Evolutionary conservation across 2,329 filamentous ascomycete species (phyloP).

Genomic region (Cladosporium velox): DNA sequence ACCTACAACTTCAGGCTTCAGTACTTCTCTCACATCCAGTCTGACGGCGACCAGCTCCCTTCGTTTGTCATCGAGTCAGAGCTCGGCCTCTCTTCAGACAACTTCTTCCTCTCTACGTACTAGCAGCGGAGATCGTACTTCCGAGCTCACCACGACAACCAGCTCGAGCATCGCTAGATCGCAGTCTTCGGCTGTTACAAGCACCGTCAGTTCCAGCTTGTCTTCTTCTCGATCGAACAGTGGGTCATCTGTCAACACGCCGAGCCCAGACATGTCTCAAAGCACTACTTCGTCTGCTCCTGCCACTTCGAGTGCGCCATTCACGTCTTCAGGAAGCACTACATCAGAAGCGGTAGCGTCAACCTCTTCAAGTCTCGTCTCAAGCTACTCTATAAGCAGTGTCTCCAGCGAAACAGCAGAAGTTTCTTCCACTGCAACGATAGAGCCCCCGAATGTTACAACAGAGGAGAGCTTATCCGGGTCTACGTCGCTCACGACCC

Average conservation of each 20-base stretch:
- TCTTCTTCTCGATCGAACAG: neutral
- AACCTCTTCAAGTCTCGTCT: neutral
- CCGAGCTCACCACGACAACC: neutral
- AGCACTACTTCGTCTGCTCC: neutral
- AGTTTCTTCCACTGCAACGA: neutral
- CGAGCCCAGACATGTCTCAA: neutral
- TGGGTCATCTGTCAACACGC: neutral
- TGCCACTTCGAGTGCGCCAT: neutral
- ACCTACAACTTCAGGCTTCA: neutral
- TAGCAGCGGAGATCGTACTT: neutral
- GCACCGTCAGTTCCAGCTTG: neutral
- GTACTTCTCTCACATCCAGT: neutral
- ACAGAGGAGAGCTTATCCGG: neutral
- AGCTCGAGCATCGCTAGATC: neutral
- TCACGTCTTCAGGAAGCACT: neutral
- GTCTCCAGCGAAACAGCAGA: neutral
- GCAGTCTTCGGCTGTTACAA: neutral
- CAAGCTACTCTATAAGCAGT: neutral
- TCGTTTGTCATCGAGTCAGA: neutral
- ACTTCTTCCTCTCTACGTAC: neutral
- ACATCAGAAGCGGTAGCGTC: neutral
- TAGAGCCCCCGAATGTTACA: neutral
- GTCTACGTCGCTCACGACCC: neutral
- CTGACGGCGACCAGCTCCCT: neutral
- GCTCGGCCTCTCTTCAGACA: neutral